A percentile compares a stretch with the other conserved stretches of the same genome.
Evolutionary conservation across 179 eudicot species (phyloP).

Genomic region (Carnegiea gigantea): DNA sequence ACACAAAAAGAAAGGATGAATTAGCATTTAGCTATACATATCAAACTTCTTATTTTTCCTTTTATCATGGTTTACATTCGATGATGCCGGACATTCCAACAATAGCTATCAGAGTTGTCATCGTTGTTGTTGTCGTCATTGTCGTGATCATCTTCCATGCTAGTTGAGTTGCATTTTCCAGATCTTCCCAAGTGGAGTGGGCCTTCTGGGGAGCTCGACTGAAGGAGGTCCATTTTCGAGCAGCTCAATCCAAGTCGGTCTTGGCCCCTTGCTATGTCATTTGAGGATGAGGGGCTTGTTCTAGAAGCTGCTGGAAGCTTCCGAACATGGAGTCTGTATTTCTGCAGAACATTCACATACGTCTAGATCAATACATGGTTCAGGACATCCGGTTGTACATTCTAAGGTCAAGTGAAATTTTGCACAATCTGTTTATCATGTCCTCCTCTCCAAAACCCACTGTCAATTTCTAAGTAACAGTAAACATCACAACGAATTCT

Average conservation of each 20-base stretch:
- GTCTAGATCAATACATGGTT: neutral
- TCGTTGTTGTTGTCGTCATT: neutral
- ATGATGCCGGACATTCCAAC: constrained; percentile 21
- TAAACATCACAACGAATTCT: no score
- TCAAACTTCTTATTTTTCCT: no score
- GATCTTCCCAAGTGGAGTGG: constrained; percentile 5
- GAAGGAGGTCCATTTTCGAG: neutral
- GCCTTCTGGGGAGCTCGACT: neutral
- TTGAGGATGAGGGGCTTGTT: constrained; percentile 18
- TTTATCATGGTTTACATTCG: neutral
- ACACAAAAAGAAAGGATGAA: neutral
- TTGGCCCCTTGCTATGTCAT: neutral
- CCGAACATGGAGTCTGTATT: constrained; percentile 40
- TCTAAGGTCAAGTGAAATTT: no score
- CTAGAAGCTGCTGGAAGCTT: constrained; percentile 27
- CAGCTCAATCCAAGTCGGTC: neutral
- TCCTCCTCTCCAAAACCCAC: no score
- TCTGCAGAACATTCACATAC: constrained; percentile 22
- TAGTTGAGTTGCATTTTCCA: neutral
- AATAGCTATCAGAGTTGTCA: constrained; percentile 33
- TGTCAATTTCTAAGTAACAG: no score
- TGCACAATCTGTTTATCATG: no score
- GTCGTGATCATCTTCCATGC: neutral
- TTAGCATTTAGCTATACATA: neutral
- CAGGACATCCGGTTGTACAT: no score